Percentiles rank a stretch among this genome's conserved stretches.
These are phyloP conservation scores for Monosporozyma unispora DNA, from an alignment of 805 yeast species.

Conservation along the genomic window DNA sequence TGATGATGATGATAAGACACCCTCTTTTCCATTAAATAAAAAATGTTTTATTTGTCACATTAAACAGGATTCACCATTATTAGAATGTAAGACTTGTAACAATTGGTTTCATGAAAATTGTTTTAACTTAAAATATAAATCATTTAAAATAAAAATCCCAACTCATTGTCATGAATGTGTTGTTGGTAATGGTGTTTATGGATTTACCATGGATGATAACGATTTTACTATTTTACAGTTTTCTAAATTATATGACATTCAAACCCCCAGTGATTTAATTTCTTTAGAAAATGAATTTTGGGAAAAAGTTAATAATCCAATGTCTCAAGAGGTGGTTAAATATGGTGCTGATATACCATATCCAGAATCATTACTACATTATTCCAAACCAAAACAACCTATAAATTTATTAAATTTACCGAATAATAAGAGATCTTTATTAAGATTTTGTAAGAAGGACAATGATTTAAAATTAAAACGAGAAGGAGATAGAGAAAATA, in stretches of 20 bases:
- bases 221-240: constrained; percentile 54
- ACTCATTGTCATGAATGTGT: constrained; percentile 66
- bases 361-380: not conserved
- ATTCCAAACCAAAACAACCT: constrained; percentile 37
- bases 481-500: too few species aligned
- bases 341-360: constrained; percentile 83
- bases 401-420: constrained; percentile 74
- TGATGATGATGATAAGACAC: constrained; percentile 23
- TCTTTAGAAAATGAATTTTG: constrained; percentile 59
- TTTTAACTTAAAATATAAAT: not conserved
- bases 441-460: constrained; percentile 43
- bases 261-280: constrained; percentile 19
- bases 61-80: constrained; percentile 27
- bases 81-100: constrained; percentile 66
- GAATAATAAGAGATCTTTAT: constrained; percentile 56
- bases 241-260: constrained; percentile 38
- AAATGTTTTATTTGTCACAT: constrained; percentile 40
- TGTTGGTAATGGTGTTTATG: constrained; percentile 81
- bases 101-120: constrained; percentile 44
- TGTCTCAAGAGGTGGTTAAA: constrained; percentile 38
- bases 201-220: constrained; percentile 62
- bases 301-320: constrained; percentile 38
- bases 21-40: constrained; percentile 31
- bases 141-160: not conserved
- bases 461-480: too few species aligned